These are phyloP conservation scores for Raffaelea ambrosiae DNA, from an alignment of 2,329 filamentous ascomycete genomes.

Conservation along the genomic window DNA sequence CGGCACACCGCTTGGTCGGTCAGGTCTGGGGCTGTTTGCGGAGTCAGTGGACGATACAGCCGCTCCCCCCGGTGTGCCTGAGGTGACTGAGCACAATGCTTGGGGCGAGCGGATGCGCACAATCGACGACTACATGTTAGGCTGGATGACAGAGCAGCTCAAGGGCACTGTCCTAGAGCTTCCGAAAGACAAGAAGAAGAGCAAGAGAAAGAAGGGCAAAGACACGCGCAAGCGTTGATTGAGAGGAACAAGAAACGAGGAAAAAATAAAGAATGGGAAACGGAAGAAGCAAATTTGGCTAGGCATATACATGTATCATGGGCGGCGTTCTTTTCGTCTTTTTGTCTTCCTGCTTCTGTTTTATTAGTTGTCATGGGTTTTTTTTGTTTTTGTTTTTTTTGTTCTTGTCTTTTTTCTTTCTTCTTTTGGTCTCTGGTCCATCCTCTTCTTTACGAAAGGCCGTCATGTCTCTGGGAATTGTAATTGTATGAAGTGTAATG, in stretches of 20 bases:
- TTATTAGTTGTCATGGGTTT: not conserved
- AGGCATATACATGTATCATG: too few species aligned
- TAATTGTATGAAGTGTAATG: too few species aligned
- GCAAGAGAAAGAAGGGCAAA: slow-evolving; percentile 50
- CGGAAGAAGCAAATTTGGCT: too few species aligned
- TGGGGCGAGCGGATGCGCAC: slow-evolving; percentile 49
- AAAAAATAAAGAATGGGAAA: too few species aligned
- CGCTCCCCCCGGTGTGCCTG: slow-evolving; percentile 24
- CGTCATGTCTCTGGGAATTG: too few species aligned
- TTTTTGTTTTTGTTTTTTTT: not conserved
- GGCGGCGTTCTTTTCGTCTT: not conserved
- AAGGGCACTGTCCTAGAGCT: slow-evolving; percentile 52
- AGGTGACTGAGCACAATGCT: slow-evolving; percentile 49
- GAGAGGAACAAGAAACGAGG: not conserved
- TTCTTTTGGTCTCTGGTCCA: not conserved
- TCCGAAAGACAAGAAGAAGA: slow-evolving; percentile 56
- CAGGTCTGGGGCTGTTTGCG: slow-evolving; percentile 28
- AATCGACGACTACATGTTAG: slow-evolving; percentile 70
- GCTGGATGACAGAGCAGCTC: slow-evolving; percentile 55
- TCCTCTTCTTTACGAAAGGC: not conserved
- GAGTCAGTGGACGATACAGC: slow-evolving; percentile 25
- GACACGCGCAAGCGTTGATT: slow-evolving; percentile 43
- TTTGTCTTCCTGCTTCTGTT: not conserved
- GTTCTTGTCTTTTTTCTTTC: not conserved
- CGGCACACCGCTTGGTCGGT: slow-evolving; percentile 16